Conservation (phyloP, 371 early-diverging fungal species). For the Apophysomyces ossiformis region DNA sequence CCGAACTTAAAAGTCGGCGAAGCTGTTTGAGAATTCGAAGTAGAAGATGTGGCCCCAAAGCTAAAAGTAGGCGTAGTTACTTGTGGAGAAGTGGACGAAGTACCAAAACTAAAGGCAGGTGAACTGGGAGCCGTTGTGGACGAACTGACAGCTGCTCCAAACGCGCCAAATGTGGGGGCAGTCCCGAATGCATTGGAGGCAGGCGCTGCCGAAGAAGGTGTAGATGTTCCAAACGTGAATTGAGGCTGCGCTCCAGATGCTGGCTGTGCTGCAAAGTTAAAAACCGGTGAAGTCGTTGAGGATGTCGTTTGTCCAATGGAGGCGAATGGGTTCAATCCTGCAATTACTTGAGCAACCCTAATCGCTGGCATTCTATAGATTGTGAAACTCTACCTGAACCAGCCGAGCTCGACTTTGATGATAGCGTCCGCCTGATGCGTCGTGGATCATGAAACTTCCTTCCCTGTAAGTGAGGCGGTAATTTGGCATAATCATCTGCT, state of each 20-base stretch:
- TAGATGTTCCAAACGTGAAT: slow-evolving; percentile 1
- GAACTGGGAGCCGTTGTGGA: neutral
- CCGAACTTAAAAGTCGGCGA: slow-evolving; percentile 3
- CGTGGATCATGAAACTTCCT: slow-evolving; percentile 7
- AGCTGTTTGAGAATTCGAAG: neutral
- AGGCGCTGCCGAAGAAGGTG: neutral
- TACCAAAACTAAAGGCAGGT: neutral
- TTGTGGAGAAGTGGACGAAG: neutral
- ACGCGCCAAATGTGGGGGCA: slow-evolving; percentile 1
- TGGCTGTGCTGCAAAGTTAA: neutral
- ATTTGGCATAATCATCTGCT: slow-evolving; percentile 1
- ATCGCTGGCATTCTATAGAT: neutral
- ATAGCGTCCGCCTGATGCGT: neutral
- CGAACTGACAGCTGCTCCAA: neutral
- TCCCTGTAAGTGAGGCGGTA: neutral
- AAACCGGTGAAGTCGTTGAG: neutral
- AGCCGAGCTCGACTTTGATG: neutral
- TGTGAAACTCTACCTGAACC: neutral
- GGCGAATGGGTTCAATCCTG: neutral
- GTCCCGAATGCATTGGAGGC: slow-evolving; percentile 5
- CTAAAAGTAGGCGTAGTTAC: too few species aligned
- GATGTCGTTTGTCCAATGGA: neutral
- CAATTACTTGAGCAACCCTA: neutral
- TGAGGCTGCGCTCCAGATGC: slow-evolving; percentile 1
- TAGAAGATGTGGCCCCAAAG: too few species aligned